Evolutionary conservation across 2,329 filamentous ascomycete genomes (phyloP), one percentile per base, ranked within the genome.

Genomic region (Acrocalymma vagum): DNA sequence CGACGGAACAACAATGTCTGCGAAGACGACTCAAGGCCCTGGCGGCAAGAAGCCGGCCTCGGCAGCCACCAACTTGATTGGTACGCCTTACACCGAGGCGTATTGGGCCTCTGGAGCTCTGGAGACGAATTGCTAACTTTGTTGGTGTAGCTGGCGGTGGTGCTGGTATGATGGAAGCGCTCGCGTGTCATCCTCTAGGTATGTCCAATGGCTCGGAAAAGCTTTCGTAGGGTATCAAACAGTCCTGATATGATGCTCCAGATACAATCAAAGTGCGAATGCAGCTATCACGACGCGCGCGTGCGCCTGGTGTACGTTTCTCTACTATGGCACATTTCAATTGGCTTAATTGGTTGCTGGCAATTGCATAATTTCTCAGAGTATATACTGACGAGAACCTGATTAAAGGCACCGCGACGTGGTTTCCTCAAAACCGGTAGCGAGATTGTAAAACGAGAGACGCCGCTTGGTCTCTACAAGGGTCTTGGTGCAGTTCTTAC

Each of bases 211-310:
- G 38, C 35, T 24, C 15, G 26, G 28, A 25, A 23, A 31, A 25
- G n/a, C 7, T 29, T 8, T n/a, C 9, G 14, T 25, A 21, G 13
- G 15, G 3, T 15, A 4, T 16, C 15, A 25, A 30, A 23, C 9
- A 41, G 20, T 11, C 14, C 60, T 69, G 21, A 70, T 29, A 39
- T 21, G 10, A 30, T n/a, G 3, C n/a, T n/a, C 18, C 45, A 88
- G 90, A 96, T 73, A 96, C 92, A 45, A 95, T 97, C 78, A 96
- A 99, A 82, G 94, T 99, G 49, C 91, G 94, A 60, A 99, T 99
- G 95, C 94, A 99, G 77, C 86, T 99, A 46, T 97, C 94, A 40
- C 83, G 87, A 55, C 85, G 94, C 69, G 90, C 88, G 33, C 83
- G 88, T 55, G 82, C 84, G 45, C 91, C 91, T 41, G 94, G 94